Evolutionary conservation across 805 yeast species (phyloP).

Genomic region (Kluyveromyces dobzhanskii): DNA sequence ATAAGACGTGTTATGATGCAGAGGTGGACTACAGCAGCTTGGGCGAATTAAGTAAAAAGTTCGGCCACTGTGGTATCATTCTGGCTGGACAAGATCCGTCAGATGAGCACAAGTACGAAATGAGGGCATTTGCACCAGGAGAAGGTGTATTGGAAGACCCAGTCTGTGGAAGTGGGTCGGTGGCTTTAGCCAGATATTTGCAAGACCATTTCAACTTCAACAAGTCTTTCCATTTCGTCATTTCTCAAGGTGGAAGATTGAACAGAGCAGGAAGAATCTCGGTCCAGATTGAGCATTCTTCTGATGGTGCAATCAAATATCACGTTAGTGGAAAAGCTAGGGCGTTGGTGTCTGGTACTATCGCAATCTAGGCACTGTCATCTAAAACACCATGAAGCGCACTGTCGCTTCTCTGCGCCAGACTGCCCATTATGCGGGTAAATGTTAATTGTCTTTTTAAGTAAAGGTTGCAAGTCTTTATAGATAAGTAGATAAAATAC

Average conservation of each 20-base stretch:
- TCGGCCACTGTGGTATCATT: constrained; percentile 30
- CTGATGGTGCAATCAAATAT: constrained; percentile 12
- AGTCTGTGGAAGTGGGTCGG: constrained; percentile 47
- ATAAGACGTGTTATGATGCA: constrained; percentile 27
- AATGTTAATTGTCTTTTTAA: too few relatives aligned
- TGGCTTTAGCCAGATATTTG: constrained; percentile 25
- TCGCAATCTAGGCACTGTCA: constrained; percentile 10
- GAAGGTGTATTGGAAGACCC: constrained; percentile 40
- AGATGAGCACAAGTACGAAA: constrained; percentile 28
- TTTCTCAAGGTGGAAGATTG: constrained; percentile 34
- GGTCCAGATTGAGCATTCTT: constrained; percentile 17
- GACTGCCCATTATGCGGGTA: too few relatives aligned
- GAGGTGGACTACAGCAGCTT: constrained; percentile 28
- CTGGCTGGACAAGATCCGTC: constrained; percentile 31
- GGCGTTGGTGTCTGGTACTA: constrained; percentile 31
- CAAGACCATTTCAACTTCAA: constrained; percentile 18
- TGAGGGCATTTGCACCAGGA: constrained; percentile 38
- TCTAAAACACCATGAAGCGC: too few relatives aligned
- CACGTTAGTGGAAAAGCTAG: constrained; percentile 35
- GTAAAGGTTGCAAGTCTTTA: too few relatives aligned
- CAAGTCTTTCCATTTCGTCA: constrained; percentile 13
- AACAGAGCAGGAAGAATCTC: constrained; percentile 32
- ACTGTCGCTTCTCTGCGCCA: too few relatives aligned
- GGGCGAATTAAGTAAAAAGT: constrained; percentile 10
- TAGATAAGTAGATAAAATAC: too few relatives aligned